Conservation (phyloP, 371 early-diverging fungal genomes). For the Batrachochytrium dendrobatidis region DNA sequence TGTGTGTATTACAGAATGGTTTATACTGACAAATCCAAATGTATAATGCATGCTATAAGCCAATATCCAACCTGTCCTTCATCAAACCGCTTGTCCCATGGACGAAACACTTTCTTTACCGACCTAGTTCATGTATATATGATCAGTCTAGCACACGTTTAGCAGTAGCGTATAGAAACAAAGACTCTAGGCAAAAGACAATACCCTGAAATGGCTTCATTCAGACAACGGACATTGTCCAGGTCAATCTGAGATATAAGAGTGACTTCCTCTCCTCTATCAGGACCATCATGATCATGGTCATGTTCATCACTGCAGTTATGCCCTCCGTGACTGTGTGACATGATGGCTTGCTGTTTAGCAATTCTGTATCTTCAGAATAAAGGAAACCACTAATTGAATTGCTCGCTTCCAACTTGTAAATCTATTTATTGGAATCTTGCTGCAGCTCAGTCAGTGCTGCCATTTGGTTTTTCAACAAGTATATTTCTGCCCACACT, state of each 20-base stretch:
- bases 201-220: conserved; percentile 58
- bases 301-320: conserved; percentile 56
- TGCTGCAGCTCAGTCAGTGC: neutral
- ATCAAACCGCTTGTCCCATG: neutral
- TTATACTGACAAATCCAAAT: neutral
- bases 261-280: conserved; percentile 63
- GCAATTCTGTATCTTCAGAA: too few relatives aligned
- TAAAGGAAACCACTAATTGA: too few relatives aligned
- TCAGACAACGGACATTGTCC: conserved; percentile 72
- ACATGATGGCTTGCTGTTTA: too few relatives aligned
- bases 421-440: too few relatives aligned
- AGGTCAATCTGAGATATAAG: conserved; percentile 74
- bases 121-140: neutral
- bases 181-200: too few relatives aligned
- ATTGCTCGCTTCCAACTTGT: too few relatives aligned
- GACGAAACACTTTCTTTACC: neutral
- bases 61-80: neutral
- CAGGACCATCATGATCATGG: conserved; percentile 66
- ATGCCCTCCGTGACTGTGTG: conserved; percentile 41
- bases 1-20: neutral
- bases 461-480: conserved; percentile 1
- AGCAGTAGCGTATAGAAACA: neutral
- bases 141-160: neutral
- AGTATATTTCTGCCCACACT: neutral
- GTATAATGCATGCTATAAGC: neutral